Evolutionary conservation across 345 rosid species (phyloP), one percentile per base, ranked within the genome.

Genomic region (Gossypium herbaceum): DNA sequence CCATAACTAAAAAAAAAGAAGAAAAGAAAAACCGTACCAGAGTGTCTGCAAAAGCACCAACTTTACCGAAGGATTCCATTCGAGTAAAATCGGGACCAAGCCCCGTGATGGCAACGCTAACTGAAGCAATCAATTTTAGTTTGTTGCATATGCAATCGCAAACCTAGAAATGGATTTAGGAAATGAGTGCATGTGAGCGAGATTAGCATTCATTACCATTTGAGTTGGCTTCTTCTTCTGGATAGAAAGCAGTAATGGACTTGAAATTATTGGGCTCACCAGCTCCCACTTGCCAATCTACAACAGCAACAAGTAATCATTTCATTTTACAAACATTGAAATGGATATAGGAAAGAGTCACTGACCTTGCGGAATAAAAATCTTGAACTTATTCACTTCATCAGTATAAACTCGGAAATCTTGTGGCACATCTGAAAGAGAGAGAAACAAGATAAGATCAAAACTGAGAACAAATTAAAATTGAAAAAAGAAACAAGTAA

Each of bases 31-130:
- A 16, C 79, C 63, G 41, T 73, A 92, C 98, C 88, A 94, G 78
- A 60, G 92, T 93, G 64, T 95, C 97, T 0, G 96, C 97, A 48
- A 95, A 95, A 5, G 83, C 98, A 12, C 89, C 98, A 2, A 95
- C 99, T 79, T 95, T 95, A 72, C 98, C 98, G 68, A 95, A 95
- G 17, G 98, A 93, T 71, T 94, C 98, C 93, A 95, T 86, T 73
- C 80, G 81, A 9, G 99, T 95, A 56, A 88, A 95, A 81, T 95
- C 97, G 1, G 98, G 92, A 52, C 98, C 96, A n/a, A 95, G 81
- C 64, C 97, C 99, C 44, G 97, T 88, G 83, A 90, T 90, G 50
- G 80, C 90, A 5, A 90, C 82, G 51, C 89, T 88, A 68, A 90
- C 95, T 90, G 75, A 78, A 71, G 47, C 52, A 76, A 78, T 27